Conservation (phyloP, 148 eudicot species). For the Vaccinium corymbosum region DNA sequence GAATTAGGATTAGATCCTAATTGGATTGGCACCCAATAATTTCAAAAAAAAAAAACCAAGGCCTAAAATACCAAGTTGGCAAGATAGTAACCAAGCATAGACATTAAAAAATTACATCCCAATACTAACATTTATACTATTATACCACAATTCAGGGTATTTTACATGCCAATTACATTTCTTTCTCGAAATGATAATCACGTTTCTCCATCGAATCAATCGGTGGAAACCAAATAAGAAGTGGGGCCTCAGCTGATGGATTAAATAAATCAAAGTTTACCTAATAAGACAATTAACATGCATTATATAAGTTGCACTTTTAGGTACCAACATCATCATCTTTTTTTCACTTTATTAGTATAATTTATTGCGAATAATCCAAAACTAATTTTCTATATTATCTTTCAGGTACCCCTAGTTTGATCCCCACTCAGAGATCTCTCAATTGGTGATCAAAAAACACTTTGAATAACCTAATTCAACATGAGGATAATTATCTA, state of each 20-base stretch:
- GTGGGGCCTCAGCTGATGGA: background rate
- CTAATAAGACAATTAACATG: background rate
- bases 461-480: background rate
- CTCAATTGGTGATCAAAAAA: conserved; percentile 13
- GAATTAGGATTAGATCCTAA: too few relatives aligned
- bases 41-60: too few relatives aligned
- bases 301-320: background rate
- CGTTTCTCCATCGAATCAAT: background rate
- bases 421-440: conserved; percentile 18
- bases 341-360: conserved; percentile 4
- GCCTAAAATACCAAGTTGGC: too few relatives aligned
- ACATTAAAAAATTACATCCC: too few relatives aligned
- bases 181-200: background rate
- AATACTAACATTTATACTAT: too few relatives aligned
- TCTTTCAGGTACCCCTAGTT: conserved; percentile 8
- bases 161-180: background rate
- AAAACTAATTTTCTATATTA: conserved; percentile 22
- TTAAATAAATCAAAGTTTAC: background rate
- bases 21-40: too few relatives aligned
- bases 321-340: background rate
- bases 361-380: background rate
- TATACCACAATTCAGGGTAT: background rate
- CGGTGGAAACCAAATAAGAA: background rate
- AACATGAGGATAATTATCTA: conserved; percentile 6
- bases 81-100: too few relatives aligned